Evolutionary conservation across 805 yeast genomes (phyloP), one percentile per base, ranked within the genome.

Genomic region (Yarrowia divulgata): DNA sequence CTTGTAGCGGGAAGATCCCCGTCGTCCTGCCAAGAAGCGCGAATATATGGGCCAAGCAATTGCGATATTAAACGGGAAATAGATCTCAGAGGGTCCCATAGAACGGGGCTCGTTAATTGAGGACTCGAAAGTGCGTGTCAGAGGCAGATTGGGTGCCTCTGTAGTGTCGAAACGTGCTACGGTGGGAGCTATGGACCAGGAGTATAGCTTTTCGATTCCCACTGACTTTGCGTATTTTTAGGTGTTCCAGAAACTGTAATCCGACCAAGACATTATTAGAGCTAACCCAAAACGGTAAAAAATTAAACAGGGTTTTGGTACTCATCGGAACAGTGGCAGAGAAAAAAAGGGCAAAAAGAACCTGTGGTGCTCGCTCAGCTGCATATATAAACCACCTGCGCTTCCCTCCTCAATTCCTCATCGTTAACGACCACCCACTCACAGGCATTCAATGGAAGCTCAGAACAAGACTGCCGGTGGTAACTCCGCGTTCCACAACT

Each of bases 401-500:
- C 29, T 34, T 42, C 64, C 50, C 49, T 40, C 35, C 48, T 43
- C 39, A n/a, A 32, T 32, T 57, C 66, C 19, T 18, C 66, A 60
- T 45, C 52, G 66, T 42, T 42, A 18, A 29, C 64, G 49, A 57
- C 49, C 29, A 23, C 37, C 45, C 48, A 42, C 42, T 18, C 50
- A 8, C 50, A 60, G 52, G 50, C 66, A 42, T 52, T 13, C 63
- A 57, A 57, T 57, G 63, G 48, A 60, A 29, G 50, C 63, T 39
- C 48, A 57, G 7, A 57, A 57, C 48, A 57, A 57, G 48, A 67
- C 71, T 32, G 72, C 71, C 23, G 86, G 86, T 74, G 87, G 87
- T 74, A 83, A 85, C 77, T 84, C 87, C 70, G 88, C 88, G 70
- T 85, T 85, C 80, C 85, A 84, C 78, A 85, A 85, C 75, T 84